Evolutionary conservation across 2,329 filamentous ascomycete species (phyloP).

Genomic region (Phaeosphaeria sp.): DNA sequence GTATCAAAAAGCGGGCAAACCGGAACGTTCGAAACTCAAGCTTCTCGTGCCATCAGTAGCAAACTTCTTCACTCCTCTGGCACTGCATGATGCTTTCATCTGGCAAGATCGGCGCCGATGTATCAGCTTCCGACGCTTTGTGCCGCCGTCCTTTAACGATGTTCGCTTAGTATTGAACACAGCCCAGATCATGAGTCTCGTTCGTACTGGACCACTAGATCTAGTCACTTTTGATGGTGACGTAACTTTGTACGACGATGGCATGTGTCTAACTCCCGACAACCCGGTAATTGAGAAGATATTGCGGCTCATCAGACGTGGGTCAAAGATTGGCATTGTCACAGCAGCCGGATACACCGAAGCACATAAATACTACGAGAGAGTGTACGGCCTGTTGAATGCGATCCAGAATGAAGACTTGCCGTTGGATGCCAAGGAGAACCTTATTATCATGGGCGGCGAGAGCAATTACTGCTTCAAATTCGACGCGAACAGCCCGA

Average conservation of each 20-base stretch:
- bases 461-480: conserved; percentile 96
- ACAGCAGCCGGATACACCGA: conserved; percentile 96
- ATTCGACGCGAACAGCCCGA: conserved; percentile 68
- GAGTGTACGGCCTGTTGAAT: conserved; percentile 85
- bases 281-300: conserved; percentile 78
- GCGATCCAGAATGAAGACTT: conserved; percentile 72
- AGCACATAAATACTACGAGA: conserved; percentile 82
- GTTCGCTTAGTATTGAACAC: conserved; percentile 92
- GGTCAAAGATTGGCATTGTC: conserved; percentile 90
- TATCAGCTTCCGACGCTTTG: conserved; percentile 90
- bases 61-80: conserved; percentile 89
- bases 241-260: conserved; percentile 88
- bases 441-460: conserved; percentile 90
- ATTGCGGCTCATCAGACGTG: conserved; percentile 73
- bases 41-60: conserved; percentile 89
- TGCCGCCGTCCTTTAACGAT: conserved; percentile 97
- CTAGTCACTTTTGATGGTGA: conserved; percentile 97
- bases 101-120: conserved; percentile 85
- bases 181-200: conserved; percentile 91
- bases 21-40: conserved; percentile 85
- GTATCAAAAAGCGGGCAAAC: conserved; percentile 69
- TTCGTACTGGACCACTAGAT: conserved; percentile 73
- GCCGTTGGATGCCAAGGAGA: conserved; percentile 71
- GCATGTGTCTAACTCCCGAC: conserved; percentile 74
- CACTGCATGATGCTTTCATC: conserved; percentile 87